Percentiles rank a stretch among this genome's conserved stretches.
Conservation (phyloP, 2,329 filamentous ascomycete species). For the Paecilomyces sp. region DNA sequence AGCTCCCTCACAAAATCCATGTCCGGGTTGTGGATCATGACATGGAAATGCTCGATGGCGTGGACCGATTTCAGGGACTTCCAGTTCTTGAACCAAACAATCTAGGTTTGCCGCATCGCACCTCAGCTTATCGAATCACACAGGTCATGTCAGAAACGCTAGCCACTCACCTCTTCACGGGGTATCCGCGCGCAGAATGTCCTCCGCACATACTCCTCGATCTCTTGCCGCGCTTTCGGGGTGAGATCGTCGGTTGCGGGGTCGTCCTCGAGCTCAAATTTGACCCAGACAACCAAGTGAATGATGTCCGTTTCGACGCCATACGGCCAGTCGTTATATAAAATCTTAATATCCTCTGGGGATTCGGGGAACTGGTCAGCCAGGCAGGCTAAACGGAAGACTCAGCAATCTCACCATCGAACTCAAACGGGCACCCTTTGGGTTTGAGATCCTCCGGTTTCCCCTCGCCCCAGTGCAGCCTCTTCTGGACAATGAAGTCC, state of each 20-base stretch:
- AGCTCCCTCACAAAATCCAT: constrained; percentile 60
- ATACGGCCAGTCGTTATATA: constrained; percentile 94
- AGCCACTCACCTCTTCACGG: constrained; percentile 33
- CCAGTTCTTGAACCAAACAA: constrained; percentile 95
- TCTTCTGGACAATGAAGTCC: constrained; percentile 64
- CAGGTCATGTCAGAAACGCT: neutral
- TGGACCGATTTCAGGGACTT: constrained; percentile 74
- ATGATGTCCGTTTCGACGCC: constrained; percentile 70
- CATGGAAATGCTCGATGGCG: constrained; percentile 87
- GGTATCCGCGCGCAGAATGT: constrained; percentile 52
- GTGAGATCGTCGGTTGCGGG: constrained; percentile 60
- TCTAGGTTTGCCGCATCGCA: constrained; percentile 26
- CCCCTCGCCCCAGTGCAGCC: constrained; percentile 59
- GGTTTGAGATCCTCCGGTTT: constrained; percentile 29
- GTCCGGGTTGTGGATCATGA: constrained; percentile 79
- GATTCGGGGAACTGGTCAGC: constrained; percentile 10
- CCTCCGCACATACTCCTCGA: constrained; percentile 62
- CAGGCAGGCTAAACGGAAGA: neutral
- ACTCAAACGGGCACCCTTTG: constrained; percentile 24
- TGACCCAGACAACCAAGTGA: constrained; percentile 89
- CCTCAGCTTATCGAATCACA: neutral
- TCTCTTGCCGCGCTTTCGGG: constrained; percentile 52
- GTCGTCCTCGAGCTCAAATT: constrained; percentile 72
- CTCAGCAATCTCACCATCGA: constrained; percentile 19
- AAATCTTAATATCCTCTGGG: constrained; percentile 60